Conservation (phyloP, 257 asterid species). For the Parsonsia alboflavescens region DNA sequence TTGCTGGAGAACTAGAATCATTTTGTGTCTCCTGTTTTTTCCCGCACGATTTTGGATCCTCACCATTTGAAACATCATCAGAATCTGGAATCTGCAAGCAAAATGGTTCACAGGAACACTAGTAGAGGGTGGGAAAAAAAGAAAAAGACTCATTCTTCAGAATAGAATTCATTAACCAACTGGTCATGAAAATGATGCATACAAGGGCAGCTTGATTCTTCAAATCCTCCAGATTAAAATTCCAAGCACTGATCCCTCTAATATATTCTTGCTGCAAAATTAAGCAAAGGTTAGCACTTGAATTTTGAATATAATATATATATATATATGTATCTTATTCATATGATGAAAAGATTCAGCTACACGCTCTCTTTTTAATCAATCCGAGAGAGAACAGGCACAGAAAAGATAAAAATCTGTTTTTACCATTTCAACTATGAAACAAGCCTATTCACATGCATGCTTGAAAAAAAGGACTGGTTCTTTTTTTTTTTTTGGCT, state of each 20-base stretch:
- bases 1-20: slow-evolving; percentile 42
- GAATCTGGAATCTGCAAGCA: slow-evolving; percentile 69
- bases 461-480: background rate
- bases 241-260: slow-evolving; percentile 97
- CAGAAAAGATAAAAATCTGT: background rate
- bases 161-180: slow-evolving; percentile 21
- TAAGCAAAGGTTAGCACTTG: background rate
- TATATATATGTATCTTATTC: background rate
- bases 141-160: background rate
- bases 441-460: background rate
- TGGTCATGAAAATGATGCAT: slow-evolving; percentile 25
- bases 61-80: slow-evolving; percentile 51
- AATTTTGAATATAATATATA: background rate
- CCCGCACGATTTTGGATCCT: slow-evolving; percentile 44
- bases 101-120: slow-evolving; percentile 11
- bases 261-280: slow-evolving; percentile 88
- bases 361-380: background rate
- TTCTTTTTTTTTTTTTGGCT: background rate
- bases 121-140: background rate
- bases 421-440: background rate
- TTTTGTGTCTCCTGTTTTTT: slow-evolving; percentile 36
- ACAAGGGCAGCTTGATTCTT: slow-evolving; percentile 92
- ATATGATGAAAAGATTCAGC: background rate
- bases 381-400: background rate
- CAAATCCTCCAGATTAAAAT: slow-evolving; percentile 91